Base-by-base conservation (phyloP, 2,329 filamentous ascomycete species). In the Colletotrichum chlorophyti region DNA sequence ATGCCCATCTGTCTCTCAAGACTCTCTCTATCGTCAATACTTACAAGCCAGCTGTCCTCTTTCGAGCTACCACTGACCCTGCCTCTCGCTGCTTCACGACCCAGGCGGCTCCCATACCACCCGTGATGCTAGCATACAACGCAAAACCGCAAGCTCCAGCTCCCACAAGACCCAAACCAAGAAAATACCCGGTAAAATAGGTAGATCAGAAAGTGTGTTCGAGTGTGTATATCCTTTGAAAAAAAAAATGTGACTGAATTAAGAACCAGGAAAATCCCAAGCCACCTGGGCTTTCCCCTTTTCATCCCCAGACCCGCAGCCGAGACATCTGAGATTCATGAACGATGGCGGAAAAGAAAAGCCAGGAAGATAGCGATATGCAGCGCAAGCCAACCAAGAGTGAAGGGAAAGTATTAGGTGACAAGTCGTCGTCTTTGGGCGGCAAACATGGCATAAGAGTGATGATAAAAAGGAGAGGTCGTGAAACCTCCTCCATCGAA, bases 211-310 rank as follows among this genome's bases (percentile, higher is more conserved):
- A 35, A 37, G 37, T 50, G 51, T 50, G 35, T 59, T 29, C 38
- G 55, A 59, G 51, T 19, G 32, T 50, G 43, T 58, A 43, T 60
- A 47, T 53, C 53, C 48, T 58, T 24, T n/a, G 23, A 32, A 21
- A 23, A 43, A 46, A 51, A 58, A 19, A 32, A 29, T 59, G 57
- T 60, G 51, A 49, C 51, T 60, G 51, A n/a, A 62, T 62, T 63
- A 59, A 51, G 49, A 59, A 63, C 58, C 61, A 59, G 58, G 59
- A 59, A 58, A 69, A 72, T 69, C 67, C 67, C 64, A 65, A 70
- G 71, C 72, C 72, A 66, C 72, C 71, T 68, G 72, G 72, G 71
- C 72, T 68, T 67, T 68, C 66, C 65, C 68, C 69, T 65, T 71
- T 70, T 68, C 66, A 71, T 65, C 66, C 53, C 68, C 52, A 50